A percentile compares a stretch with the other conserved stretches of the same genome.
phyloP scores from a whole-genome alignment of 1,284 basidiomycete species.

The Moniliophthora roreri region DNA sequence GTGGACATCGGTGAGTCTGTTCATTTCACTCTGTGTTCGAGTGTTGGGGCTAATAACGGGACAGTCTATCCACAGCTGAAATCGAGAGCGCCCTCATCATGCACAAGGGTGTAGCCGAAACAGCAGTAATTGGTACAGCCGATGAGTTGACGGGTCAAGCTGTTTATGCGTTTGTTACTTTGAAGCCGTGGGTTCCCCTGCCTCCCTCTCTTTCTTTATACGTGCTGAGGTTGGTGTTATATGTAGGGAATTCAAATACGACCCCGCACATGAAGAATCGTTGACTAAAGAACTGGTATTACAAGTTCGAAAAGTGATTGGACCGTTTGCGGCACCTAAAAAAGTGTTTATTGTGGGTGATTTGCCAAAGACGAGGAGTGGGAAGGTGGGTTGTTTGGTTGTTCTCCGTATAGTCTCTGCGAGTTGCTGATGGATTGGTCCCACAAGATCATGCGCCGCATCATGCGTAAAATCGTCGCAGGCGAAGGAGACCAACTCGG shows the following conservation, averaged over 20 bases:
- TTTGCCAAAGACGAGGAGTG: slow-evolving; percentile 95
- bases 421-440: neutral
- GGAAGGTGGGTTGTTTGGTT: slow-evolving; percentile 63
- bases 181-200: slow-evolving; percentile 63
- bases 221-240: neutral
- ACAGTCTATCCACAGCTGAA: slow-evolving; percentile 86
- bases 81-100: slow-evolving; percentile 95
- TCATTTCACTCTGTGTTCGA: no score
- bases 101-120: slow-evolving; percentile 95
- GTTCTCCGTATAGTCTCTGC: neutral
- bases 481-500: slow-evolving; percentile 93
- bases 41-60: no score
- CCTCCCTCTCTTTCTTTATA: neutral
- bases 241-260: slow-evolving; percentile 78
- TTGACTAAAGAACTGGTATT: slow-evolving; percentile 89
- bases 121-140: slow-evolving; percentile 87
- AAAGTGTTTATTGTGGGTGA: slow-evolving; percentile 85
- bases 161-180: slow-evolving; percentile 82
- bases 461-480: slow-evolving; percentile 93
- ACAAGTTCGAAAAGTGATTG: slow-evolving; percentile 95
- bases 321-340: slow-evolving; percentile 95
- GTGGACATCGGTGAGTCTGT: slow-evolving; percentile 73
- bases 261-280: slow-evolving; percentile 64
- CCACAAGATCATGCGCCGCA: slow-evolving; percentile 83
- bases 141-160: slow-evolving; percentile 91